Evolutionary conservation across 148 eudicot genomes (phyloP).

Genomic region (Camellia lanceoleosa): DNA sequence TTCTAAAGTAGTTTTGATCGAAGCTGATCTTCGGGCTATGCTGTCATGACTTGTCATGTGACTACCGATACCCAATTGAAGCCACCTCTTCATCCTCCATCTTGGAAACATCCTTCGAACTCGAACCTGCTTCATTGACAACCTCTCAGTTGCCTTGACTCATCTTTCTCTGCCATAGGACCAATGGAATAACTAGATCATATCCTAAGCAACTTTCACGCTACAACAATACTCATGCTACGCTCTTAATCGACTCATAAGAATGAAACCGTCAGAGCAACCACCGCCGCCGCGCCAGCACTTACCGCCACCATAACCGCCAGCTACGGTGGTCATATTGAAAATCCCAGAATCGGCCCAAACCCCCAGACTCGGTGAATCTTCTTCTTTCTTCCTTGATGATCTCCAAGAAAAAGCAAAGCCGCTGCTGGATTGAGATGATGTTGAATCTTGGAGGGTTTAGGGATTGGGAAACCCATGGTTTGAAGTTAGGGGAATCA

Average conservation of each 20-base stretch:
- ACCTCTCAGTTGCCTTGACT: constrained; percentile 31
- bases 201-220: constrained; percentile 12
- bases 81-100: constrained; percentile 44
- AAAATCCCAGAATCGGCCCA: constrained; percentile 11
- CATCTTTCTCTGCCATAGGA: constrained; percentile 36
- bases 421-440: constrained; percentile 8
- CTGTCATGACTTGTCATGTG: constrained; percentile 5
- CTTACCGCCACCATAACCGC: constrained; percentile 1
- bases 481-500: constrained; percentile 15
- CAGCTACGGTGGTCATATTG: constrained; percentile 39
- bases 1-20: constrained; percentile 9
- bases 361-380: background rate
- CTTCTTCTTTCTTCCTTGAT: background rate
- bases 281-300: constrained; percentile 10
- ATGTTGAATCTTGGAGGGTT: background rate
- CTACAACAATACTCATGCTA: constrained; percentile 4
- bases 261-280: constrained; percentile 7
- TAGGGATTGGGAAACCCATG: constrained; percentile 15
- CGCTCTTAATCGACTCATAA: constrained; percentile 24
- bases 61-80: constrained; percentile 60
- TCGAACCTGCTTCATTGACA: constrained; percentile 29
- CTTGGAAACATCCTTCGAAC: constrained; percentile 15
- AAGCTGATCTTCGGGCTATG: background rate
- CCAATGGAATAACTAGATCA: constrained; percentile 1
- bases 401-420: background rate